phyloP scores from a whole-genome alignment of 352 stramenopile genomes.

The Blastocystis sp. region DNA sequence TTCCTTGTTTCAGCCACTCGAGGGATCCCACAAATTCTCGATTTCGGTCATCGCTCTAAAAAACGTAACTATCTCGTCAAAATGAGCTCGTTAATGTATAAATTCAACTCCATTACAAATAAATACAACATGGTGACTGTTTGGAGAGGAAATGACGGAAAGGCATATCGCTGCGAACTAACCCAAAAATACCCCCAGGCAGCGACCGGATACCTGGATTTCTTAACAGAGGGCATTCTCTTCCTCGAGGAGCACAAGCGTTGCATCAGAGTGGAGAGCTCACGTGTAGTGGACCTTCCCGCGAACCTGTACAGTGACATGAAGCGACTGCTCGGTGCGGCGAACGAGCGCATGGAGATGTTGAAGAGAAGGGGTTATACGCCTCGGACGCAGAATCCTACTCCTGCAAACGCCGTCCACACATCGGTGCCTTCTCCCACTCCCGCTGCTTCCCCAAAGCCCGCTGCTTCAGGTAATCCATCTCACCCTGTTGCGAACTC shows the following conservation, averaged over 20 bases:
- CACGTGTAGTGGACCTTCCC: background rate
- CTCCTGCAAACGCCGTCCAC: too few species aligned
- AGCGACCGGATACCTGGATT: conserved; percentile 19
- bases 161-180: conserved; percentile 24
- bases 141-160: background rate
- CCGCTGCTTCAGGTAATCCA: too few species aligned
- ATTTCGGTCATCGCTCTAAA: too few species aligned
- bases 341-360: background rate
- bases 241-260: conserved; percentile 33
- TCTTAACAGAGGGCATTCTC: conserved; percentile 17
- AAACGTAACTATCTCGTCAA: too few species aligned
- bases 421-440: too few species aligned
- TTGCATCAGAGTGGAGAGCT: background rate
- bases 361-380: conserved; percentile 25
- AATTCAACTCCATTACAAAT: background rate
- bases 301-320: background rate
- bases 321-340: background rate
- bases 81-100: background rate
- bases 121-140: conserved; percentile 15
- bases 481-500: too few species aligned
- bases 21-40: background rate
- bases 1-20: background rate
- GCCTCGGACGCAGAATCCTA: background rate
- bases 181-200: conserved; percentile 1
- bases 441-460: too few species aligned